Evolutionary conservation across 352 stramenopile species (phyloP), one percentile per base, ranked within the genome.

Genomic region (Blastocystis sp.): DNA sequence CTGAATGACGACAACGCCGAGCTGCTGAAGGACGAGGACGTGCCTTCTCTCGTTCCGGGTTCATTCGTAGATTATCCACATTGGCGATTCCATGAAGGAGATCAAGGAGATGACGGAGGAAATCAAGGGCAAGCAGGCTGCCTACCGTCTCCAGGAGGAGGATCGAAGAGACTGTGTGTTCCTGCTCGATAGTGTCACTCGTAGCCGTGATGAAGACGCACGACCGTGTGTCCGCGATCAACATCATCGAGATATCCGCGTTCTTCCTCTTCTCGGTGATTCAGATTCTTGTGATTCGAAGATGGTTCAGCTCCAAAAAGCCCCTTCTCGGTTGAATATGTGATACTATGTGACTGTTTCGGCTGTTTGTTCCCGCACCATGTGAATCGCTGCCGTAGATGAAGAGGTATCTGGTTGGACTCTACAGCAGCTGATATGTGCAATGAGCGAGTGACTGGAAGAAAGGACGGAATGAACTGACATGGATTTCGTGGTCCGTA

Each of bases 121-220:
- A 24, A 88, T 88, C 54, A 88, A 88, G 45, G 78, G 78, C 17
- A 76, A 79, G 28, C 78, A 88, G 42, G 78, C 78, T 21, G 78
- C 78, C 0, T 88, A 79, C 34, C 78, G 78, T 79, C 14, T 88
- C 34, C 78, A 88, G 34, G 78, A 88, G 59, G 68, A 76, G 17
- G 45, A 70, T 24, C n/a, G 78, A 63, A 69, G 78, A 63, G 34
- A 28, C 17, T 42, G 78, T 88, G 45, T 11, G 59, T 66, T 45
- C 10, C 11, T 59, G 21, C 6, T 64, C 4, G 14, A 11, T 3
- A 4, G 21, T 64, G 14, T 88, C 10, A 88, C 21, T 9, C 3
- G 11, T 88, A 88, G 74, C 57, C 57, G 74, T 84, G 45, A 66
- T 84, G 74, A 68, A 84, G 48, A 84, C 74, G 10, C 74, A 84